Evolutionary conservation across 495 filamentous ascomycete genomes (phyloP).

Genomic region (Penicillium bovifimosum): DNA sequence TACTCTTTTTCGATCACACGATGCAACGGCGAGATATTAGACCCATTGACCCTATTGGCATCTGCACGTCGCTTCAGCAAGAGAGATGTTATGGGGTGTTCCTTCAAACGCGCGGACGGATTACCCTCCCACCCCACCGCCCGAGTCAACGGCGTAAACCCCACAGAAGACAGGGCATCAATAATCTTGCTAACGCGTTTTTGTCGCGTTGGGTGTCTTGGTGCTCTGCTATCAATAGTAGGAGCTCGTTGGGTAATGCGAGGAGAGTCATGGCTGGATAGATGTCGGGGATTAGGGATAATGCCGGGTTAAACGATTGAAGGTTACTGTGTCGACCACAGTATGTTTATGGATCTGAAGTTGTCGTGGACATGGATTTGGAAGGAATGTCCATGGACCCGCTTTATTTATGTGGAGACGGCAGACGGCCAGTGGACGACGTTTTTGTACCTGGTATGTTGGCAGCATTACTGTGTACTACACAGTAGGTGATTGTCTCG

Average conservation of each 20-base stretch:
- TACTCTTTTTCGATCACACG: not conserved
- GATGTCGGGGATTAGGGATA: not conserved
- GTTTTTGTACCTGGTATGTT: too few relatives aligned
- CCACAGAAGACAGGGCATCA: not conserved
- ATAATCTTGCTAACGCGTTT: constrained; percentile 1
- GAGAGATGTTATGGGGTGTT: not conserved
- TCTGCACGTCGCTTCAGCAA: not conserved
- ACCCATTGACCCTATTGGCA: not conserved
- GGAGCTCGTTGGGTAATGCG: not conserved
- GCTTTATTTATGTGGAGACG: not conserved
- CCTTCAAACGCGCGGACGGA: not conserved
- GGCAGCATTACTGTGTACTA: too few relatives aligned
- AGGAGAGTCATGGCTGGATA: constrained; percentile 1
- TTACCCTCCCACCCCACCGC: not conserved
- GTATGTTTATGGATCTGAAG: not conserved
- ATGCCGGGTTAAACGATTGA: not conserved
- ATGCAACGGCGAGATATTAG: not conserved
- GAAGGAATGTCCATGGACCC: not conserved
- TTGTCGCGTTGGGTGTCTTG: not conserved
- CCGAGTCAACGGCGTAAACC: not conserved
- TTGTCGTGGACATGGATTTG: not conserved
- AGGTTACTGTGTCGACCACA: too few relatives aligned
- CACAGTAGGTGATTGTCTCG: too few relatives aligned
- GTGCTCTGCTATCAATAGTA: not conserved
- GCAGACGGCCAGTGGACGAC: too few relatives aligned